Conservation (phyloP, 805 yeast genomes). For the Saccharomycopsis microspora region DNA sequence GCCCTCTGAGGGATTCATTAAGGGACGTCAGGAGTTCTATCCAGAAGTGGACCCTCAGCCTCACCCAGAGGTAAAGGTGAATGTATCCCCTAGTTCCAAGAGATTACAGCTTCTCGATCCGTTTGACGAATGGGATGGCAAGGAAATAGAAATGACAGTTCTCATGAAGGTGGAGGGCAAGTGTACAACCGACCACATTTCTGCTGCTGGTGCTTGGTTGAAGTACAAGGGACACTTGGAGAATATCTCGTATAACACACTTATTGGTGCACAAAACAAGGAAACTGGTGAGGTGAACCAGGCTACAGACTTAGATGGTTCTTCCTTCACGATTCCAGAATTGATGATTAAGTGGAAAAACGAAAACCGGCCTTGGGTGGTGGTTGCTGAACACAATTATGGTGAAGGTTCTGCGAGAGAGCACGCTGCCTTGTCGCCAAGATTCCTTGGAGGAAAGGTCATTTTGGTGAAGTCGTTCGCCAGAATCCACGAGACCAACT, state of each 20-base stretch:
- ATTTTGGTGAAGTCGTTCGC: conserved; percentile 93
- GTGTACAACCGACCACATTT: conserved; percentile 98
- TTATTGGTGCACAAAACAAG: conserved; percentile 93
- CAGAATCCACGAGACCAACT: conserved; percentile 94
- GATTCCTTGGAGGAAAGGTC: conserved; percentile 85
- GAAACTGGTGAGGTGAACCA: conserved; percentile 94
- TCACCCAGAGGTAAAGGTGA: conserved; percentile 43
- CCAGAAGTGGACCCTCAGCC: conserved; percentile 63
- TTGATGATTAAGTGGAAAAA: conserved; percentile 92
- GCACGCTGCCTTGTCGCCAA: conserved; percentile 94
- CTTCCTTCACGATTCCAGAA: conserved; percentile 77
- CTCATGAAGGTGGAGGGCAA: conserved; percentile 91
- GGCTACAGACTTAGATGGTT: conserved; percentile 80
- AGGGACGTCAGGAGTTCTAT: conserved; percentile 65
- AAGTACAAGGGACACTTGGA: conserved; percentile 99
- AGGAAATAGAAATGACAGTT: conserved; percentile 68
- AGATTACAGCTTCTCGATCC: conserved; percentile 89
- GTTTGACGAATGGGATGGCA: conserved; percentile 74
- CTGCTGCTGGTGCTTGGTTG: conserved; percentile 99
- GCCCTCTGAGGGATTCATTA: conserved; percentile 66
- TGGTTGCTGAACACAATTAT: conserved; percentile 94
- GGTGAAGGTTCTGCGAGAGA: conserved; percentile 99
- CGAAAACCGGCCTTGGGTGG: conserved; percentile 80
- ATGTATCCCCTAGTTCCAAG: conserved; percentile 80
- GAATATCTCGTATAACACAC: conserved; percentile 89